Base-by-base conservation (phyloP, 169 alveolate species). In the Cryptosporidium parvum region DNA sequence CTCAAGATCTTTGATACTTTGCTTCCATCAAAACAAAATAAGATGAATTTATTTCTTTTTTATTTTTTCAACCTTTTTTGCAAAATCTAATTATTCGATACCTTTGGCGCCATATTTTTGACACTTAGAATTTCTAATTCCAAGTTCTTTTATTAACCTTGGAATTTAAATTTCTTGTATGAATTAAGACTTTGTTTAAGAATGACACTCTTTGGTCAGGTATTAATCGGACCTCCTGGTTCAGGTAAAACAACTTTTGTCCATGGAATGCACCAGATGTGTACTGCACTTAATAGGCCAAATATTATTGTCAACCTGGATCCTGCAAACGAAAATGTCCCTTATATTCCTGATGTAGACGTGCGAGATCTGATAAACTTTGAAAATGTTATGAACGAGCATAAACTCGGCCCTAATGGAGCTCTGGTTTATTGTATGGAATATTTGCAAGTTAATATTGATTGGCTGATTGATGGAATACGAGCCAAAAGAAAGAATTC, bases 151-250 rank as follows among this genome's bases (percentile, higher is more conserved):
- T 10, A 26, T 16, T 21, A n/a, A 3, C 23, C n/a, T 70, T 21
- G 42, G n/a, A 12, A 70, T 45, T 70, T 45, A 37, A 44, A 48
- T 70, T 39, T 70, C 16, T n/a, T 9, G 21, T 23, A 45, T 23
- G 35, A 16, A 18, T 4, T 44, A 70, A 45, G 61, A 21, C 21
- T 9, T 44, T 44, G 1, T 8, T 14, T 31, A 67, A 67, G 7
- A 67, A 69, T 52, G 85, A 86, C 94, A 75, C 56, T 85, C 93
- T 97, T 91, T 70, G 99, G 99, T 16, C 98, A 95, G 84, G 80
- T 96, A 33, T 95, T 97, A 16, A 94, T 97, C 39, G 99, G 99
- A 3, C 99, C 99, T 3, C 99, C 99, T 12, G 99, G 99, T 9
- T 84, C 97, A 26, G 99, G 99, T 23, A 97, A 97, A 85, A 95